Base-by-base conservation (phyloP, 768 basidiomycete species). In the Tylopilus felleus region DNA sequence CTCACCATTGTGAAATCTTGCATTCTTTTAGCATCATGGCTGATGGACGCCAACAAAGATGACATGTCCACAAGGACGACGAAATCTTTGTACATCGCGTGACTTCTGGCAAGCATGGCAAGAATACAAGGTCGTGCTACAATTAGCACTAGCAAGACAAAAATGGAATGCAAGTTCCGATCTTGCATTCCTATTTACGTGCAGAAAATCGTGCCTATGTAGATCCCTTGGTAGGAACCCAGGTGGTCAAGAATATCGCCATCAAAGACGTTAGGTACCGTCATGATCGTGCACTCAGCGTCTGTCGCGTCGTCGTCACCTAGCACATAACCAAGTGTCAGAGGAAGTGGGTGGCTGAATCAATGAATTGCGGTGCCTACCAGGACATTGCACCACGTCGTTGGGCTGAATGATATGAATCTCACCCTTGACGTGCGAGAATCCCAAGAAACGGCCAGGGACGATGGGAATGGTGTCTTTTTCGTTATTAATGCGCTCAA, bases 241-340 rank as follows among this genome's bases (percentile, higher is more conserved):
- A 81, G 63, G 66, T 89, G 86, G 61, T 88, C 62, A 7, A 77
- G 47, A 42, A 81, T 71, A 51, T 82, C 65, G 23, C 80, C 77
- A 4, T 62, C 71, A 10, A 81, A 60, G 49, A 88, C 65, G 58
- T 77, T 80, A 1, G 82, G 81, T 12, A 86, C 84, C 5, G 77
- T 74, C 36, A 64, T 60, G 50, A 81, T 79, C 29, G 77, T 77
- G 67, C 86, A 88, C 51, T 79, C 70, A 13, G 72, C 21, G 51
- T 82, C 80, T 14, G 73, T 76, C 6, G 74, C 74, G 56, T 87
- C 79, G 62, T 88, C 85, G 51, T 82, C 68, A 0, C 78, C 80
- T 78, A 39, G 23, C 29, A 42, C 10, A 17, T 12, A 23, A 27
- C 8, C 19, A 21, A 14, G 22, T 23, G 17, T 46, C 41, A 35